Evolutionary conservation across 2,329 filamentous ascomycete genomes (phyloP).

Genomic region (Calonectria pauciramosa): DNA sequence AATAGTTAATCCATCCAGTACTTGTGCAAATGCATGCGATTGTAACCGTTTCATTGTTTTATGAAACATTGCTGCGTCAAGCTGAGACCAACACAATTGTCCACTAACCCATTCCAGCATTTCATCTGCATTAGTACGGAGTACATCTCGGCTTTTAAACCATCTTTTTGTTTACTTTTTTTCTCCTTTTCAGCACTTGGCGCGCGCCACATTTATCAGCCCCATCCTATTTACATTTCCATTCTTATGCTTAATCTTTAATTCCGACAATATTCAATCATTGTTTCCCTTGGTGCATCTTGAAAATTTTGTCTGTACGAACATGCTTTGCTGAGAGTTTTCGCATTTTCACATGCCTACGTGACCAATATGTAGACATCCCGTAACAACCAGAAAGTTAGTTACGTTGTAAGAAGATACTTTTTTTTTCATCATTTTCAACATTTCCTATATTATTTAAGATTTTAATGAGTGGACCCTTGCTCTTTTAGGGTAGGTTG

Average conservation of each 20-base stretch:
- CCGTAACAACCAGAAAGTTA: too few relatives aligned
- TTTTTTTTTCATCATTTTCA: neutral
- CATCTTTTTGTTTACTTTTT: neutral
- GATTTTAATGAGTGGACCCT: fast-evolving
- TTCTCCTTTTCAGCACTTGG: neutral
- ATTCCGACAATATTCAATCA: neutral
- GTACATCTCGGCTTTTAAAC: neutral
- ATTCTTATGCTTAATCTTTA: neutral
- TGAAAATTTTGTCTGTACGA: neutral
- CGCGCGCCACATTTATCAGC: neutral
- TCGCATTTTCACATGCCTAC: too few relatives aligned
- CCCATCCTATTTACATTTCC: neutral
- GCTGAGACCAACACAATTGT: neutral
- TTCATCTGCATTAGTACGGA: neutral
- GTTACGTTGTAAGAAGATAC: neutral
- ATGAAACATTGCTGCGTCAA: neutral
- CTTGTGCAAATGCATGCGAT: neutral
- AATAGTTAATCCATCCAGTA: neutral
- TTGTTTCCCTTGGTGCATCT: neutral
- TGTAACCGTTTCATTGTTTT: neutral
- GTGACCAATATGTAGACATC: too few relatives aligned
- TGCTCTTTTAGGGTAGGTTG: neutral
- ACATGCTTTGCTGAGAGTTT: neutral
- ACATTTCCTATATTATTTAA: too few relatives aligned
- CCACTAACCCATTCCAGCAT: neutral